phyloP scores from a whole-genome alignment of 2,329 filamentous ascomycete species.

The Leptographium procerum region DNA sequence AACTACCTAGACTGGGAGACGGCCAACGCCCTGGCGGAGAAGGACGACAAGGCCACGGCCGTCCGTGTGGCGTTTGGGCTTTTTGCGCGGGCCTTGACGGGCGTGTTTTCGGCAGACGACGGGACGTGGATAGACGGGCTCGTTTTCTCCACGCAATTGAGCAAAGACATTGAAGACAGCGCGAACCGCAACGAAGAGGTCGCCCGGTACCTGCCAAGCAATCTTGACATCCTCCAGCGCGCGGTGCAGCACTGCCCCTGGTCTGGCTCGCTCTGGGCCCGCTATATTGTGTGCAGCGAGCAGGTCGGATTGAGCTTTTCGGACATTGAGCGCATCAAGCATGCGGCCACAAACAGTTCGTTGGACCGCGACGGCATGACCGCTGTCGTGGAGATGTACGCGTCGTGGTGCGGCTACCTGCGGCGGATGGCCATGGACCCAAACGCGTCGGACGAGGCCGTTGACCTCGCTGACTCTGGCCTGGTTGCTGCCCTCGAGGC shows the following conservation, averaged over 20 bases:
- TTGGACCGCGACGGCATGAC: constrained; percentile 79
- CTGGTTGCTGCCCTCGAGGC: constrained; percentile 78
- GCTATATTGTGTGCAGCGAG: constrained; percentile 77
- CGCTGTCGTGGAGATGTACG: constrained; percentile 80
- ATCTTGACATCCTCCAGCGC: constrained; percentile 64
- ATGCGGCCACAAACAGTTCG: constrained; percentile 77
- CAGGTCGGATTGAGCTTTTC: constrained; percentile 63
- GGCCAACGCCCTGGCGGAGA: constrained; percentile 42
- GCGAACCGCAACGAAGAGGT: constrained; percentile 22
- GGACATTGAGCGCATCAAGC: constrained; percentile 81
- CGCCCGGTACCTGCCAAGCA: constrained; percentile 28
- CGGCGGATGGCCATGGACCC: constrained; percentile 72
- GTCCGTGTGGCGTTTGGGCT: constrained; percentile 50
- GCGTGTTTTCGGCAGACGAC: constrained; percentile 61
- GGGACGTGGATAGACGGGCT: constrained; percentile 75
- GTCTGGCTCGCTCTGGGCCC: constrained; percentile 83
- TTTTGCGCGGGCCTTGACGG: constrained; percentile 64
- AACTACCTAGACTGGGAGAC: constrained; percentile 85
- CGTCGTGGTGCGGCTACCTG: constrained; percentile 89
- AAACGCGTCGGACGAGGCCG: constrained; percentile 65
- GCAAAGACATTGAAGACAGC: constrained; percentile 19
- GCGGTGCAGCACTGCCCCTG: constrained; percentile 87
- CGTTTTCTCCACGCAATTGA: constrained; percentile 54
- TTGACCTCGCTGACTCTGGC: constrained; percentile 82
- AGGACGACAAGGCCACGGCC: constrained; percentile 30